Evolutionary conservation across 768 basidiomycete species (phyloP).

Genomic region (Dendrothele bispora): DNA sequence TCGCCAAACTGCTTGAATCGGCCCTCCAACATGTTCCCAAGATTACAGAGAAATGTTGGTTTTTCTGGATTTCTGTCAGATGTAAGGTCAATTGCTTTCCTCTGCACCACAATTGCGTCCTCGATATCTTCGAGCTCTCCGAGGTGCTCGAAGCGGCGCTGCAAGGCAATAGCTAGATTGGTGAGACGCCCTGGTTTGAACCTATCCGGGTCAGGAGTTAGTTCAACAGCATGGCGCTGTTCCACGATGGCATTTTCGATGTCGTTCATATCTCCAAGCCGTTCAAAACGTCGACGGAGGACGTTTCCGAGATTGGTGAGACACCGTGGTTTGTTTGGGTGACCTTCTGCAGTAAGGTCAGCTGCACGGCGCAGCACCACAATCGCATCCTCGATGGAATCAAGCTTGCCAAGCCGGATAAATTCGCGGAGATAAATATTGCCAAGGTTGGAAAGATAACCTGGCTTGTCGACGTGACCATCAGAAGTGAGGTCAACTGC

Average conservation of each 20-base stretch:
- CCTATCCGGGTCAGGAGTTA: slow-evolving; percentile 6
- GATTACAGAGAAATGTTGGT: background rate
- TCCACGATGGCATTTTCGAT: slow-evolving; percentile 11
- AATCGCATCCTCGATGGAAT: slow-evolving; percentile 11
- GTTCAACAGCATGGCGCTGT: slow-evolving; percentile 3
- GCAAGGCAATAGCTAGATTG: slow-evolving; percentile 3
- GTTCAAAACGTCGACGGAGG: slow-evolving; percentile 9
- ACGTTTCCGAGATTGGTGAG: slow-evolving; percentile 10
- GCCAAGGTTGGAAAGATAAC: slow-evolving; percentile 8
- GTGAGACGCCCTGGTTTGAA: background rate
- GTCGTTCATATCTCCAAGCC: slow-evolving; percentile 8
- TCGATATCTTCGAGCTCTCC: slow-evolving; percentile 10
- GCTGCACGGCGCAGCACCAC: slow-evolving; percentile 1
- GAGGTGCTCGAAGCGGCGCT: slow-evolving; percentile 9
- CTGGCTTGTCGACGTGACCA: slow-evolving; percentile 4
- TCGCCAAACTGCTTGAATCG: background rate
- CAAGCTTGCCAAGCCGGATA: slow-evolving; percentile 6
- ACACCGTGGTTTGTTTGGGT: slow-evolving; percentile 1
- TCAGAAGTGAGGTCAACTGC: slow-evolving; percentile 10
- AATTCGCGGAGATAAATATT: slow-evolving; percentile 2
- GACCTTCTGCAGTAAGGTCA: slow-evolving; percentile 6
- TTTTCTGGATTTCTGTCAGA: background rate
- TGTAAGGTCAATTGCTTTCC: background rate
- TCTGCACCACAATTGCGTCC: background rate
- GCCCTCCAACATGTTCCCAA: background rate